These are phyloP conservation scores for Sungouiella blattae DNA, from an alignment of 805 yeast species.

Conservation along the genomic window DNA sequence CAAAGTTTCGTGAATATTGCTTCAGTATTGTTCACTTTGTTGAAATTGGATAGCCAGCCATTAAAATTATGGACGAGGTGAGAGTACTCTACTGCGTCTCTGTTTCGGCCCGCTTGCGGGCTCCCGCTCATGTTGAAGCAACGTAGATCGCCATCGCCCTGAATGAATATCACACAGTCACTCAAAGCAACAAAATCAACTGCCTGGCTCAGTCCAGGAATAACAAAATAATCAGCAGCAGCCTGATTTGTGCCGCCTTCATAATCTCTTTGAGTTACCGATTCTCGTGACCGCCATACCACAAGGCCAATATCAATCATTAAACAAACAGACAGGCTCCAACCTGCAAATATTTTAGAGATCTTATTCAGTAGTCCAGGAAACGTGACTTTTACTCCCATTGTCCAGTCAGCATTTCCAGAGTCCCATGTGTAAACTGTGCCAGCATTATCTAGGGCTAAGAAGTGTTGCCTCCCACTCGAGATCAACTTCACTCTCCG, in stretches of 20 bases:
- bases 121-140: slow-evolving; percentile 25
- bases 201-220: slow-evolving; percentile 41
- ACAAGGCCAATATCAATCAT: slow-evolving; percentile 51
- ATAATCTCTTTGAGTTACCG: slow-evolving; percentile 16
- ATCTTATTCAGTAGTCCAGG: slow-evolving; percentile 24
- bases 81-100: neutral
- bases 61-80: slow-evolving; percentile 27
- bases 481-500: slow-evolving; percentile 45
- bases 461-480: slow-evolving; percentile 63
- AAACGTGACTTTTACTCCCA: slow-evolving; percentile 46
- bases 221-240: slow-evolving; percentile 36
- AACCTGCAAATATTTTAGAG: slow-evolving; percentile 59
- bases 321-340: slow-evolving; percentile 56
- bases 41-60: slow-evolving; percentile 22
- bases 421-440: slow-evolving; percentile 64
- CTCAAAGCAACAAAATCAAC: slow-evolving; percentile 56
- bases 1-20: slow-evolving; percentile 47
- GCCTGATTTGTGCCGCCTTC: slow-evolving; percentile 14
- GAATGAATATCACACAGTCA: slow-evolving; percentile 49
- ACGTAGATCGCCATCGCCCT: slow-evolving; percentile 39
- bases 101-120: too few species aligned
- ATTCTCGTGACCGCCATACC: slow-evolving; percentile 47
- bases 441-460: slow-evolving; percentile 52
- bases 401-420: slow-evolving; percentile 19
- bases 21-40: slow-evolving; percentile 10